A percentile compares a stretch with the other conserved stretches of the same genome.
Conservation (phyloP, 2,329 filamentous ascomycete genomes). For the Beauveria brongniartii region DNA sequence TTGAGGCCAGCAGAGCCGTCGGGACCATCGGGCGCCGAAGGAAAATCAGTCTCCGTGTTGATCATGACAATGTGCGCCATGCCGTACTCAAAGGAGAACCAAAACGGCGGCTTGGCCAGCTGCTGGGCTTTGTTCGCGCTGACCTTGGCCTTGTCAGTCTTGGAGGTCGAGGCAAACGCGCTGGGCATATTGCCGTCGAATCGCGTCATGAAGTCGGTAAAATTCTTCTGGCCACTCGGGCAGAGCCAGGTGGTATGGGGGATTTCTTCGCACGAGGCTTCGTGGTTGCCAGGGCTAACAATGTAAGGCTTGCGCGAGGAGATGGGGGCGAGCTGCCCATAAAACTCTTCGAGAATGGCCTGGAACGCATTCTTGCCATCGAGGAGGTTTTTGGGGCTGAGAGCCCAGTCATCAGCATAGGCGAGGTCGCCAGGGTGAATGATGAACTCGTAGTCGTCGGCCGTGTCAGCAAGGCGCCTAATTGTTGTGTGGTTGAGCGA, state of each 20-base stretch:
- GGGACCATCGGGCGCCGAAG: conserved; percentile 21
- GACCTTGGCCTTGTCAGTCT: conserved; percentile 29
- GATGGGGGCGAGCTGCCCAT: conserved; percentile 32
- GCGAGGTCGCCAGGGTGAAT: conserved; percentile 47
- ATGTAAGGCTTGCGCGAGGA: conserved; percentile 44
- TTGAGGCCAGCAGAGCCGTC: conserved; percentile 24
- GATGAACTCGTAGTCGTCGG: conserved; percentile 48
- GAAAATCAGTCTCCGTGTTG: conserved; percentile 27
- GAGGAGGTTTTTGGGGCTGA: conserved; percentile 36
- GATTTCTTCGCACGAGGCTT: conserved; percentile 39
- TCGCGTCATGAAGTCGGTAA: conserved; percentile 50
- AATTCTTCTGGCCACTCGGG: conserved; percentile 48
- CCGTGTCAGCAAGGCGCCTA: conserved; percentile 39
- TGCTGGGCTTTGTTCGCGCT: conserved; percentile 36
- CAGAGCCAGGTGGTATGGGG: conserved; percentile 30
- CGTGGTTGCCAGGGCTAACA: conserved; percentile 44
- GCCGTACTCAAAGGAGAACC: conserved; percentile 22
- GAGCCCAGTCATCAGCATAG: conserved; percentile 51
- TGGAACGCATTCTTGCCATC: conserved; percentile 45
- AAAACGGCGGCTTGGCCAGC: conserved; percentile 24
- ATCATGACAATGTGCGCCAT: conserved; percentile 23
- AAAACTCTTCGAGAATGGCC: conserved; percentile 49
- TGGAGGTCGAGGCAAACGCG: conserved; percentile 41
- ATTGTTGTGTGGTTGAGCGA: conserved; percentile 53
- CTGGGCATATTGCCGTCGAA: conserved; percentile 38